Evolutionary conservation across 108 stramenopile species (phyloP).

Genomic region (Seminavis robusta): DNA sequence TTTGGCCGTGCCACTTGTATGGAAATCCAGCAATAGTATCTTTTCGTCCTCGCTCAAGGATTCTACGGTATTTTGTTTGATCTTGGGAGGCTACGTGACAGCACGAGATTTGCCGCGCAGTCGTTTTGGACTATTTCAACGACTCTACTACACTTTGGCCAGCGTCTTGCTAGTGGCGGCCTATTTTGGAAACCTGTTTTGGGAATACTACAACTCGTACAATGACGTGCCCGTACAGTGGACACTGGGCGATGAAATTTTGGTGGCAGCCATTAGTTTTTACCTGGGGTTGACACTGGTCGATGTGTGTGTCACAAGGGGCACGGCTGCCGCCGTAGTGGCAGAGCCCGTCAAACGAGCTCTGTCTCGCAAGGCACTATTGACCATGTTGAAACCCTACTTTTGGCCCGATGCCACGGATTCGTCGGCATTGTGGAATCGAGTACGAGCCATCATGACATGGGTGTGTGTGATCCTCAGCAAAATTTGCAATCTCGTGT

Average conservation of each 20-base stretch:
- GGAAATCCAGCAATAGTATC: too few relatives aligned
- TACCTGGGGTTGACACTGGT: neutral
- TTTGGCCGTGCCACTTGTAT: too few relatives aligned
- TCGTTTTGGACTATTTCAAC: too few relatives aligned
- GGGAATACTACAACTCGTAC: too few relatives aligned
- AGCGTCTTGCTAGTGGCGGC: too few relatives aligned
- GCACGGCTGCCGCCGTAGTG: constrained; percentile 14
- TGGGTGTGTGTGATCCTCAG: constrained; percentile 87
- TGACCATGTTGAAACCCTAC: constrained; percentile 85
- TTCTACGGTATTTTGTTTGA: too few relatives aligned
- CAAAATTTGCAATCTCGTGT: constrained; percentile 78
- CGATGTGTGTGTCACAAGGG: neutral
- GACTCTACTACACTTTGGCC: too few relatives aligned
- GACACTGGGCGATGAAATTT: constrained; percentile 1
- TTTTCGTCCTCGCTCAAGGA: too few relatives aligned
- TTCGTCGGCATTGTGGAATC: constrained; percentile 71
- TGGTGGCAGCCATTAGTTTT: neutral
- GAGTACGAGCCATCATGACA: constrained; percentile 81
- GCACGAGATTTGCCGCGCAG: too few relatives aligned
- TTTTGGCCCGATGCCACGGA: constrained; percentile 91
- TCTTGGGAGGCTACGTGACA: too few relatives aligned
- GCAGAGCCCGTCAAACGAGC: constrained; percentile 43
- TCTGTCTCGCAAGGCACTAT: constrained; percentile 48
- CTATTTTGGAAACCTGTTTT: too few relatives aligned
- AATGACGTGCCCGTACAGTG: neutral